Evolutionary conservation across 805 yeast genomes (phyloP), one percentile per base, ranked within the genome.

Genomic region (Spathaspora arborariae): DNA sequence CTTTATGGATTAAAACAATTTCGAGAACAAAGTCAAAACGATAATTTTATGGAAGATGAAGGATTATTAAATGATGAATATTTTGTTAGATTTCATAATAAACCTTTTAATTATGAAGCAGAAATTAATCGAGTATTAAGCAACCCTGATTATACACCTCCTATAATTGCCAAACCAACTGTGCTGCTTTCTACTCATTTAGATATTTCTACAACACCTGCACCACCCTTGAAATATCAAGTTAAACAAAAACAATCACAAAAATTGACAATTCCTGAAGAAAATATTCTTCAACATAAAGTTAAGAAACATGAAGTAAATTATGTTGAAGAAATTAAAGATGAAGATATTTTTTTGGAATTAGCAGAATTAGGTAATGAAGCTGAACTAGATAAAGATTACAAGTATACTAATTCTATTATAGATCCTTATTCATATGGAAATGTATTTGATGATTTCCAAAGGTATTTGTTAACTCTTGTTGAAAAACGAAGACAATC

Each of bases 1-100:
- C 59, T 68, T 22, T 71, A 71, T 49, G 76, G 76, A 1, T 63
- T 71, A 64, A 68, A 68, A 51, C 76, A 71, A 54, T 69, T 71
- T 51, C 68, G 68, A 46, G 72, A 67, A 50, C 75, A 70, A 52
- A 59, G 58, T 53, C 58, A 63, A 44, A 58, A 60, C 42, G 59
- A 60, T 45, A 57, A 65, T 48, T 64, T 59, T 48, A 59, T 63
- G 55, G 66, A 63, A 39, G 70, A 65, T 43, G 68, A 63, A 46
- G 54, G 54, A n/a, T 47, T 51, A 42, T 46, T 51, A 45, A 57
- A 46, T 13, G 54, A 51, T 45, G 54, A 51, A 19, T 51, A 48
- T 39, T 51, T 51, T 27, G 30, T 44, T 20, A 43, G 45, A 22
- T 51, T 44, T 35, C 54, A 51, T 35, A 51, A 51, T 20, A 48